Base-by-base conservation (phyloP, 805 yeast genomes). In the Lachancea lanzarotensis region DNA sequence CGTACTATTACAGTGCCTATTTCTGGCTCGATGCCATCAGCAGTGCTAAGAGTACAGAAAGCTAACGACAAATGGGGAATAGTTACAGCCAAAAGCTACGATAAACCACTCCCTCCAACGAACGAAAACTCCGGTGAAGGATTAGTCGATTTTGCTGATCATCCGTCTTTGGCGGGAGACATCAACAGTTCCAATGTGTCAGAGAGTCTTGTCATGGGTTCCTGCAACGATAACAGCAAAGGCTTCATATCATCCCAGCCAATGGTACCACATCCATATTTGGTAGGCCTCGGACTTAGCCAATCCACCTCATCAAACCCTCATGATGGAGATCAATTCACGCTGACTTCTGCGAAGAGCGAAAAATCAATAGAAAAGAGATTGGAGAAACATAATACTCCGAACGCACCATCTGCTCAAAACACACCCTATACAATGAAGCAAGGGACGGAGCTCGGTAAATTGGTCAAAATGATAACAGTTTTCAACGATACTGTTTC, bases 51-150 rank as follows among this genome's bases (percentile, higher is more conserved):
- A 32, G 42, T 56, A 3, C 51, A 51, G 34, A 43, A 47, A 15
- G 60, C 56, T 2, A 57, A 57, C 26, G 44, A 42, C 19, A 45
- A 44, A 20, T 57, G 62, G 62, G 58, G 58, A 3, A 49, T 56
- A 15, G 42, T 44, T 8, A 47, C 53, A 7, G 52, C 54, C 9
- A 50, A 42, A 31, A 51, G 42, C n/a, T 54, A 52, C 35, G 52
- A 55, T 15, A 57, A 57, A 35, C 59, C 60, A 7, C 40, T 57
- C 3, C 62, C 62, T 9, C 38, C 30, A 7, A 47, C 47, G 2
- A 12, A 11, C 7, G 45, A 11, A 5, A 15, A 10, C 26, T n/a
- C 26, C 19, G 34, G 29, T 9, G 46, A 38, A 13, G 35, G 30
- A 12, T 34, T 45, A 25, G 40, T 37, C 12, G 51, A 38, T 13